A percentile compares a stretch with the other conserved stretches of the same genome.
phyloP scores from a whole-genome alignment of 2,329 filamentous ascomycete species.

The Fusarium napiforme region DNA sequence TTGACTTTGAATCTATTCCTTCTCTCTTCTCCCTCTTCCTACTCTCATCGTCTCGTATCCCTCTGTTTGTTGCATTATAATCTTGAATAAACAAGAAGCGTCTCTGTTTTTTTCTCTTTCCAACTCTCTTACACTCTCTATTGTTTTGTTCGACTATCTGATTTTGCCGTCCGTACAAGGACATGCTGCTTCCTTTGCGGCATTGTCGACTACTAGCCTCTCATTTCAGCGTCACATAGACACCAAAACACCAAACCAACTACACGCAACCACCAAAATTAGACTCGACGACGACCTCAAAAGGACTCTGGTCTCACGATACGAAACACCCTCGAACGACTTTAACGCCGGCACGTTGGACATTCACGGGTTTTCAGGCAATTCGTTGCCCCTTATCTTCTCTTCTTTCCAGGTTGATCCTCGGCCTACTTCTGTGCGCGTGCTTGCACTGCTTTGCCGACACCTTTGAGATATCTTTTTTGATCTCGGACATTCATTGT shows the following conservation, averaged over 20 bases:
- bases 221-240: constrained; percentile 44
- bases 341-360: constrained; percentile 43
- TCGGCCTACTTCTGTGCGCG: constrained; percentile 57
- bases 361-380: constrained; percentile 39
- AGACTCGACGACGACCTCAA: constrained; percentile 26
- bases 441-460: constrained; percentile 44
- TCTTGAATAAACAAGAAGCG: constrained; percentile 32
- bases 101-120: constrained; percentile 28
- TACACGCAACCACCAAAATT: constrained; percentile 17
- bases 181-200: constrained; percentile 44
- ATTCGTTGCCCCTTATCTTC: constrained; percentile 40
- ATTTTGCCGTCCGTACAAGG: constrained; percentile 30
- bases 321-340: constrained; percentile 27
- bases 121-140: constrained; percentile 21
- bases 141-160: constrained; percentile 17
- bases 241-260: constrained; percentile 3
- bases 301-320: constrained; percentile 18
- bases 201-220: constrained; percentile 42
- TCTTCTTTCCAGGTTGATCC: constrained; percentile 65
- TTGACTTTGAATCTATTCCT: constrained; percentile 21
- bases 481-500: constrained; percentile 35
- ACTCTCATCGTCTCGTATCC: constrained; percentile 28
- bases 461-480: constrained; percentile 35
- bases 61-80: constrained; percentile 28
- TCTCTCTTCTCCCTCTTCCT: constrained; percentile 17